Percentiles rank a stretch among this genome's conserved stretches.
Conservation (phyloP, 2,329 filamentous ascomycete species). For the Myotisia sp. region DNA sequence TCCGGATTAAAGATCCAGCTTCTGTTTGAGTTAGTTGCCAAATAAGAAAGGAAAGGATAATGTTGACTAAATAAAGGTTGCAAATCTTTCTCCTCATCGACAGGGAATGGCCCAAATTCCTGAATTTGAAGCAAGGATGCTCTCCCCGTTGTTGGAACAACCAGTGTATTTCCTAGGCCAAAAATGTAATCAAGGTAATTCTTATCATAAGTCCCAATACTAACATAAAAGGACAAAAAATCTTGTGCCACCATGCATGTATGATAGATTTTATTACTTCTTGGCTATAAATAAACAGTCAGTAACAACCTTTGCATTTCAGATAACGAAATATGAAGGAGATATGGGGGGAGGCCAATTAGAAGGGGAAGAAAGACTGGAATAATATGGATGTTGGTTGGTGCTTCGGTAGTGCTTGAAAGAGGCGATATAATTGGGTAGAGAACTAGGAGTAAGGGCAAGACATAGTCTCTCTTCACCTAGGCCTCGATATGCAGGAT, state of each 20-base stretch:
- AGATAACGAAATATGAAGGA: conserved; percentile 4
- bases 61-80: conserved; percentile 3
- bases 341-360: conserved; percentile 1
- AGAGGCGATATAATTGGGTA: background rate
- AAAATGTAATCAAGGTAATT: conserved; percentile 10
- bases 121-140: conserved; percentile 7
- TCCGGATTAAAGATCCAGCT: no score
- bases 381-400: no score
- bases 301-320: no score
- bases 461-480: no score
- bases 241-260: conserved; percentile 10
- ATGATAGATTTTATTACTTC: conserved; percentile 6
- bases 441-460: no score
- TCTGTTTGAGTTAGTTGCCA: no score
- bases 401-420: no score
- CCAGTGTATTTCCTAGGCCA: conserved; percentile 6
- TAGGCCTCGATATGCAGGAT: no score
- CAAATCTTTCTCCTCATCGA: conserved; percentile 4
- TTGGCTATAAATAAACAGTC: conserved; percentile 6
- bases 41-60: conserved; percentile 8
- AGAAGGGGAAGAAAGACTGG: no score
- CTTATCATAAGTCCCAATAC: conserved; percentile 9
- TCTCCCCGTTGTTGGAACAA: conserved; percentile 4
- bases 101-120: conserved; percentile 8
- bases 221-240: conserved; percentile 7